Percentiles rank a stretch among this genome's conserved stretches.
Conservation (phyloP, 352 stramenopile genomes). For the Phytopythium sindhum region DNA sequence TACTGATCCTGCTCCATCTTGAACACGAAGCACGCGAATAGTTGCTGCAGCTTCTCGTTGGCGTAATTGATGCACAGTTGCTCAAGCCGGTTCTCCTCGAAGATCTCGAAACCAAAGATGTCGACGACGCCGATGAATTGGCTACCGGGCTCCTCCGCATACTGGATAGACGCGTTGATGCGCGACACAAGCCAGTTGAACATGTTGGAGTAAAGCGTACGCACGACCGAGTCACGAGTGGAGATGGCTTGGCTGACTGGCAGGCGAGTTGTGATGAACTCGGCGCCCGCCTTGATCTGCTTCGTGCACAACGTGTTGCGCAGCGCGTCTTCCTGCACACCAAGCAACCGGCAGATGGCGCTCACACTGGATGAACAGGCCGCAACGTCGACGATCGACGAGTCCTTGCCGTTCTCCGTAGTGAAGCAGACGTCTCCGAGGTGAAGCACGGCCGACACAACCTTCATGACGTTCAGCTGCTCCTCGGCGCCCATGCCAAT, state of each 20-base stretch:
- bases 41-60: conserved; percentile 87
- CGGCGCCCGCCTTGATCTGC: conserved; percentile 70
- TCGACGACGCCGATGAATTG: conserved; percentile 90
- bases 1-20: conserved; percentile 86
- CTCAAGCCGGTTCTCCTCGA: conserved; percentile 90
- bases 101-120: conserved; percentile 92
- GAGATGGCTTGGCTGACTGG: conserved; percentile 61
- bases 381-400: conserved; percentile 53
- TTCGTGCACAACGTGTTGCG: conserved; percentile 70
- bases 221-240: conserved; percentile 83
- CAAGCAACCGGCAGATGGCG: conserved; percentile 79
- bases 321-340: conserved; percentile 52
- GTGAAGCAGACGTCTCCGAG: conserved; percentile 86
- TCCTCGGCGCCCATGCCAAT: conserved; percentile 79
- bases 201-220: conserved; percentile 86
- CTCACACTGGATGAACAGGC: conserved; percentile 52
- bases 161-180: conserved; percentile 92
- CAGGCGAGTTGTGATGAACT: conserved; percentile 75
- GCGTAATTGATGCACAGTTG: conserved; percentile 89
- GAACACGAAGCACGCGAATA: conserved; percentile 82
- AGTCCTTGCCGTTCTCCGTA: conserved; percentile 64
- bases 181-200: conserved; percentile 94
- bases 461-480: conserved; percentile 75
- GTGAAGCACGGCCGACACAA: conserved; percentile 84
- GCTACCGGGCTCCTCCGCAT: conserved; percentile 52